Evolutionary conservation across 2,329 filamentous ascomycete species (phyloP).

Genomic region (Cephalotrichum gorgonifer): DNA sequence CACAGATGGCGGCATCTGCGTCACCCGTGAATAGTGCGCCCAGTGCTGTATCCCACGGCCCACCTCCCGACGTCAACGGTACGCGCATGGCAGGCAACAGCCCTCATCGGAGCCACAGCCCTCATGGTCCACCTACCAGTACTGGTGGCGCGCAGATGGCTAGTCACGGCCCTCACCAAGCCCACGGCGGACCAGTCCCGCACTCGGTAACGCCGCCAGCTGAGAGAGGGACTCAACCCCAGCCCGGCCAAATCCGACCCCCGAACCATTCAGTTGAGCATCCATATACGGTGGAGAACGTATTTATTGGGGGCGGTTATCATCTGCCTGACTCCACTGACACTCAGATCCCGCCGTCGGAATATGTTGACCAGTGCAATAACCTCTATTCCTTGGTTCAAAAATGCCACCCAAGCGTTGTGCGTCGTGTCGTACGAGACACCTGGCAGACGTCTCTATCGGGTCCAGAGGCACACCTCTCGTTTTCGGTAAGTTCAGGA

Average conservation of each 20-base stretch:
- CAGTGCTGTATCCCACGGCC: not conserved
- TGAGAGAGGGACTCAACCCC: too few species aligned
- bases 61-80: not conserved
- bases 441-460: slow-evolving; percentile 32
- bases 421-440: slow-evolving; percentile 30
- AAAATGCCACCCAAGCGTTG: slow-evolving; percentile 25
- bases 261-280: not conserved
- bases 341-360: not conserved
- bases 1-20: not conserved
- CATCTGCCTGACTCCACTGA: not conserved
- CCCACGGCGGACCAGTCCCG: too few species aligned
- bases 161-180: too few species aligned
- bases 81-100: not conserved
- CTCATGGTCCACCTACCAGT: not conserved
- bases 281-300: not conserved
- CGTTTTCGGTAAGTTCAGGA: slow-evolving; percentile 34
- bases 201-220: too few species aligned
- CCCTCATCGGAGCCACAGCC: not conserved
- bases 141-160: too few species aligned
- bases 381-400: slow-evolving; percentile 15
- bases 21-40: not conserved
- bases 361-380: not conserved
- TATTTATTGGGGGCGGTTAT: not conserved
- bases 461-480: slow-evolving; percentile 33
- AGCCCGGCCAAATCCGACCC: too few species aligned